Conservation (phyloP, 2,329 filamentous ascomycete genomes). For the Zalaria sp. region DNA sequence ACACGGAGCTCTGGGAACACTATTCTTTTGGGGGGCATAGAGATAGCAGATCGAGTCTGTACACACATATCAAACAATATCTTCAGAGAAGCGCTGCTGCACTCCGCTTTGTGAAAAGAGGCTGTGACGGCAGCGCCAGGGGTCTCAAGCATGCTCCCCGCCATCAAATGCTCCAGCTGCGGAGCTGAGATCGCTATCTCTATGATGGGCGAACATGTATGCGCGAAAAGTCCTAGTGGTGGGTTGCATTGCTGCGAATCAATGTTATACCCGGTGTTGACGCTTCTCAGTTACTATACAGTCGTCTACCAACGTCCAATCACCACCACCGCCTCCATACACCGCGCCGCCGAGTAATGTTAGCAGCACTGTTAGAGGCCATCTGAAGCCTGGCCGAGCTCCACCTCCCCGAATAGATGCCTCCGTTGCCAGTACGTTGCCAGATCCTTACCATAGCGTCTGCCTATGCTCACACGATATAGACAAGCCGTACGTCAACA, state of each 20-base stretch:
- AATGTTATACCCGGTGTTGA: no score
- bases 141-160: slow-evolving; percentile 52
- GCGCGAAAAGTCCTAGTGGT: slow-evolving; percentile 22
- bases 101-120: slow-evolving; percentile 28
- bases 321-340: no score
- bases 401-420: slow-evolving; percentile 37
- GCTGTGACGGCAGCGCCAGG: slow-evolving; percentile 58
- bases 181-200: slow-evolving; percentile 66
- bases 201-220: slow-evolving; percentile 72
- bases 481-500: slow-evolving; percentile 4
- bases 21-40: no score
- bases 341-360: no score
- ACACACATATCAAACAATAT: no score
- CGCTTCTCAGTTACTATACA: no score
- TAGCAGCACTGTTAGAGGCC: not conserved
- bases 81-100: no score
- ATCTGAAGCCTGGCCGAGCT: slow-evolving; percentile 23
- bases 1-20: no score
- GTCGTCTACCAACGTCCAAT: no score
- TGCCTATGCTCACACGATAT: not conserved
- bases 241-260: not conserved
- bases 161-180: slow-evolving; percentile 79
- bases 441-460: not conserved
- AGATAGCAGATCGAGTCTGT: no score
- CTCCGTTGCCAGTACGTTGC: slow-evolving; percentile 35